Evolutionary conservation across 257 asterid species (phyloP).

Genomic region (Rehmannia glutinosa): DNA sequence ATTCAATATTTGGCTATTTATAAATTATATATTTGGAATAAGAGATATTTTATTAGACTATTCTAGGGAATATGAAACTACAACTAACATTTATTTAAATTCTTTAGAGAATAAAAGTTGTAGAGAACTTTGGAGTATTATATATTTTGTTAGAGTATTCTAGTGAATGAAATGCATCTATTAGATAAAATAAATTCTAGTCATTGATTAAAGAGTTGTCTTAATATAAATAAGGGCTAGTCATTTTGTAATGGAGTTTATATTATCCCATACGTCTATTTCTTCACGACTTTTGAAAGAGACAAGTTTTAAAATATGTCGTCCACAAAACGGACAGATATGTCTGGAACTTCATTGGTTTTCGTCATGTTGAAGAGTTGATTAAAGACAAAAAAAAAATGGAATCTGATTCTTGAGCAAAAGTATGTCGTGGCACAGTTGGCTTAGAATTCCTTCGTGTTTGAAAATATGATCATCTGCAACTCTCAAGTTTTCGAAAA

Average conservation of each 20-base stretch:
- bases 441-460: background rate
- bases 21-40: too few species aligned
- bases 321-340: background rate
- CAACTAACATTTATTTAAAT: too few species aligned
- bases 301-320: background rate
- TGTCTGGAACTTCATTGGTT: background rate
- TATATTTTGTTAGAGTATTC: too few species aligned
- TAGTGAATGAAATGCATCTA: too few species aligned
- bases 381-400: conserved; percentile 4
- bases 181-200: too few species aligned
- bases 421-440: background rate
- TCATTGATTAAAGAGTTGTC: too few species aligned
- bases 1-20: too few species aligned
- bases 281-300: background rate
- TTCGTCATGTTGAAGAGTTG: conserved; percentile 13
- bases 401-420: conserved; percentile 16
- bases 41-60: too few species aligned
- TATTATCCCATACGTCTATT: background rate
- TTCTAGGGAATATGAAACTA: too few species aligned
- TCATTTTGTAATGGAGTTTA: background rate
- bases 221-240: too few species aligned
- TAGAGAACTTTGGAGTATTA: too few species aligned
- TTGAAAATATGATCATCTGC: background rate
- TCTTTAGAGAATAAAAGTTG: too few species aligned
- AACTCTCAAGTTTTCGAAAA: background rate